These are phyloP conservation scores for Starmerella apis DNA, from an alignment of 805 yeast species.

Conservation along the genomic window DNA sequence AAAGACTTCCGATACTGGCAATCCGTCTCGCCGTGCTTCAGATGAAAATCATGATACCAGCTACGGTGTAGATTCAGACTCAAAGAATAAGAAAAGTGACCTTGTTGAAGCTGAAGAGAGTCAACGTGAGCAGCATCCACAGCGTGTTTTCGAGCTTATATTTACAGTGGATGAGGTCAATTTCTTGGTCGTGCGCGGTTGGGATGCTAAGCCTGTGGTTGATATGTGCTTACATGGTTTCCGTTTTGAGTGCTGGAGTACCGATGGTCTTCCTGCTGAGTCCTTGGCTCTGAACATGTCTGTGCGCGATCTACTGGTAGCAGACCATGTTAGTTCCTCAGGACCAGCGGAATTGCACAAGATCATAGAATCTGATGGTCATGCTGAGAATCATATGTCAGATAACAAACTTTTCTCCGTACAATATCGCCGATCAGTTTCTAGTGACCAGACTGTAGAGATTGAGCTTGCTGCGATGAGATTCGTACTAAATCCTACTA, in stretches of 20 bases:
- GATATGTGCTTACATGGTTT: slow-evolving; percentile 63
- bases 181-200: slow-evolving; percentile 57
- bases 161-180: slow-evolving; percentile 57
- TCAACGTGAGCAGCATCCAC: slow-evolving; percentile 29
- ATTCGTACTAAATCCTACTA: slow-evolving; percentile 63
- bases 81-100: background rate
- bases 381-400: slow-evolving; percentile 12
- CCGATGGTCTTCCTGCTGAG: slow-evolving; percentile 30
- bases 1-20: background rate
- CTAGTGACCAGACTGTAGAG: slow-evolving; percentile 63
- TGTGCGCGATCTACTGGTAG: slow-evolving; percentile 55
- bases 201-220: slow-evolving; percentile 57
- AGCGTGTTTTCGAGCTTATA: slow-evolving; percentile 60
- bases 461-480: slow-evolving; percentile 69
- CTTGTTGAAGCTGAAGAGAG: slow-evolving; percentile 13
- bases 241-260: slow-evolving; percentile 48
- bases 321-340: slow-evolving; percentile 61
- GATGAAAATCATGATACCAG: background rate
- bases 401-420: slow-evolving; percentile 43
- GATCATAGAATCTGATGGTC: slow-evolving; percentile 55
- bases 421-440: slow-evolving; percentile 47
- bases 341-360: slow-evolving; percentile 55
- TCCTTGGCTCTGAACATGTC: slow-evolving; percentile 57
- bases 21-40: too few relatives aligned
- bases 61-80: background rate